Evolutionary conservation across 2,329 filamentous ascomycete species (phyloP).

Genomic region (Alternaria metachromatica): DNA sequence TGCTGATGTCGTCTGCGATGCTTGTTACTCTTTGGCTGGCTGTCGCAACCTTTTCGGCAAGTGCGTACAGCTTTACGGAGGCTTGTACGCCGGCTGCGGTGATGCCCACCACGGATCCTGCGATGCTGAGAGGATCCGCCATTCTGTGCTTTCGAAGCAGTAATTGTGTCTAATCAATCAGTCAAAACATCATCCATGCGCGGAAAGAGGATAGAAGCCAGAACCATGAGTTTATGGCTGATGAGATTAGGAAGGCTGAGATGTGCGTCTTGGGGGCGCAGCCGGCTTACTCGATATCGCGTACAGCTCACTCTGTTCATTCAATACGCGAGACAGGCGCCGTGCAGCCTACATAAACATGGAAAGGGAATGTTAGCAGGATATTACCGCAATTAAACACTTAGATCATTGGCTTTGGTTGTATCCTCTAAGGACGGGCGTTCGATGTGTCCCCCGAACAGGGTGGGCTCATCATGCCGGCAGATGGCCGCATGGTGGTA

Average conservation of each 20-base stretch:
- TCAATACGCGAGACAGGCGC: too few species aligned
- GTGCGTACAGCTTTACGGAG: slow-evolving; percentile 9
- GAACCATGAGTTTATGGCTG: too few species aligned
- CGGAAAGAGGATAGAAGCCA: not conserved
- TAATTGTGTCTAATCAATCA: too few species aligned
- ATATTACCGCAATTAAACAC: too few species aligned
- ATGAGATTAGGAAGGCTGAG: not conserved
- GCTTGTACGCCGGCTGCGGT: slow-evolving; percentile 6
- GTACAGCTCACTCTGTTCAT: too few species aligned
- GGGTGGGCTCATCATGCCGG: not conserved
- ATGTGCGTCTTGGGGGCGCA: not conserved
- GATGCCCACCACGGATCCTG: slow-evolving; percentile 12
- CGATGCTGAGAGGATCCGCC: slow-evolving; percentile 19
- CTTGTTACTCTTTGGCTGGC: not conserved
- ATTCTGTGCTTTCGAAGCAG: not conserved
- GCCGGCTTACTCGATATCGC: not conserved
- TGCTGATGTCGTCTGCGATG: slow-evolving; percentile 16
- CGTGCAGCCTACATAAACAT: too few species aligned
- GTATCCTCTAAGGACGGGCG: too few species aligned
- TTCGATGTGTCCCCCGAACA: too few species aligned
- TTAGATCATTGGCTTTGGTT: too few species aligned
- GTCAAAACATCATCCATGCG: too few species aligned
- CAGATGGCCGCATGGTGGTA: not conserved
- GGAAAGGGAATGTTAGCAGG: too few species aligned
- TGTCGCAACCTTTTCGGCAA: slow-evolving; percentile 12